These are phyloP conservation scores for Rachicladosporium sp. DNA, from an alignment of 2,329 filamentous ascomycete species.

Conservation along the genomic window DNA sequence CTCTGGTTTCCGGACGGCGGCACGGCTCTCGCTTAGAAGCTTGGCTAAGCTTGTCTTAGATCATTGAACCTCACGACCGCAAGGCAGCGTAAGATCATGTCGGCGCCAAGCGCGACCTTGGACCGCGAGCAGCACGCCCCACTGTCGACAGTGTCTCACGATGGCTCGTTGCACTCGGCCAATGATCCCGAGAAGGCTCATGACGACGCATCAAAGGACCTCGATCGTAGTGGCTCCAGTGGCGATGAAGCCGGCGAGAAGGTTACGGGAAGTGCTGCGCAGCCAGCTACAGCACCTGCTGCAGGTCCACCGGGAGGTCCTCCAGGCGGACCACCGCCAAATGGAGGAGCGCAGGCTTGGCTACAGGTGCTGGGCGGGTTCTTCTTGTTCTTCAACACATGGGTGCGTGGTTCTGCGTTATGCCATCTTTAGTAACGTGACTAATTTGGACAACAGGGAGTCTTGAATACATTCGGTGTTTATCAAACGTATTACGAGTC, in stretches of 20 bases:
- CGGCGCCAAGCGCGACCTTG: no score
- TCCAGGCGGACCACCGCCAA: constrained; percentile 21
- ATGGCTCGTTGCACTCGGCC: background rate
- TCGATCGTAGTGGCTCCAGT: no score
- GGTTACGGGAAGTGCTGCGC: no score
- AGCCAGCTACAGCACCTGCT: no score
- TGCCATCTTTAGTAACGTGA: background rate
- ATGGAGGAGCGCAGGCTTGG: constrained; percentile 35
- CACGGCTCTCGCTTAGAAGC: no score
- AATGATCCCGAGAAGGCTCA: background rate
- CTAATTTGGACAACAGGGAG: constrained; percentile 5
- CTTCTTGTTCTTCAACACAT: constrained; percentile 37
- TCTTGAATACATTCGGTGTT: constrained; percentile 34
- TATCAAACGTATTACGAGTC: constrained; percentile 38
- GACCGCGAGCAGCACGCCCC: no score
- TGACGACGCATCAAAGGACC: no score
- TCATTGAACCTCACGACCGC: no score
- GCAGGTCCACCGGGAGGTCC: constrained; percentile 5
- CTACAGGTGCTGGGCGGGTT: constrained; percentile 35
- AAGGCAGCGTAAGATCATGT: no score
- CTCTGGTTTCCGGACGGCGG: no score
- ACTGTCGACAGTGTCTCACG: background rate
- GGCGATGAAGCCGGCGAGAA: no score
- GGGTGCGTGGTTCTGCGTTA: constrained; percentile 16
- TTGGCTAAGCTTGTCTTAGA: no score